A percentile compares a stretch with the other conserved stretches of the same genome.
These are phyloP conservation scores for Pyrenula massariospora DNA, from an alignment of 495 filamentous ascomycete species.

Conservation along the genomic window DNA sequence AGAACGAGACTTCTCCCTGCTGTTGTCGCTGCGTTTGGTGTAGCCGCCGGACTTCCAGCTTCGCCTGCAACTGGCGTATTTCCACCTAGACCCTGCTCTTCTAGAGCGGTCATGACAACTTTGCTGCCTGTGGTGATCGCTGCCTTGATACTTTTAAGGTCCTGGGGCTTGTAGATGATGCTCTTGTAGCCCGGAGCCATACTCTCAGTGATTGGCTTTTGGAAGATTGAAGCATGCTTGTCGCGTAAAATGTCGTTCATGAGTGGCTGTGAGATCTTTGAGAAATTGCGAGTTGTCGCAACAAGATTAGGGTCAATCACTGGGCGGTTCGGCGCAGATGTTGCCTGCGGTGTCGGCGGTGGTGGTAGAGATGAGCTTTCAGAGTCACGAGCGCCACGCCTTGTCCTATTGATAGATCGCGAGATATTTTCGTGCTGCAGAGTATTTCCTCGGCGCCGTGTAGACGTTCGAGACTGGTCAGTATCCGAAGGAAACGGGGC, in stretches of 20 bases:
- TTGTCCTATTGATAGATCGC: slow-evolving; percentile 11
- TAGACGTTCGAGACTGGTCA: slow-evolving; percentile 8
- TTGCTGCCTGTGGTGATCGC: slow-evolving; percentile 68
- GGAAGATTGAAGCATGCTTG: slow-evolving; percentile 81
- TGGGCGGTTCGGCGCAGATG: slow-evolving; percentile 18
- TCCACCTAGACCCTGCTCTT: slow-evolving; percentile 15
- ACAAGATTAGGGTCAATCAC: slow-evolving; percentile 42
- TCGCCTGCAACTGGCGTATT: slow-evolving; percentile 31
- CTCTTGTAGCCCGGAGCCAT: slow-evolving; percentile 82
- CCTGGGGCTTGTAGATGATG: slow-evolving; percentile 76
- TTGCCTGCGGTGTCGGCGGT: slow-evolving; percentile 1
- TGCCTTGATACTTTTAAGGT: slow-evolving; percentile 74
- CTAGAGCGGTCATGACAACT: slow-evolving; percentile 53
- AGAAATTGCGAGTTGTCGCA: slow-evolving; percentile 63
- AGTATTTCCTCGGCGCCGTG: slow-evolving; percentile 3
- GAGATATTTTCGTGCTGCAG: slow-evolving; percentile 1
- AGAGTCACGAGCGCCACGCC: slow-evolving; percentile 8
- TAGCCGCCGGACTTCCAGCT: slow-evolving; percentile 23
- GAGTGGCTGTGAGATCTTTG: slow-evolving; percentile 62
- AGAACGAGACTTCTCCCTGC: slow-evolving; percentile 25
- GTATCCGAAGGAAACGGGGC: slow-evolving; percentile 17
- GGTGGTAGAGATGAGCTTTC: slow-evolving; percentile 1
- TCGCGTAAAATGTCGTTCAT: slow-evolving; percentile 79
- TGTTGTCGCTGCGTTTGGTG: slow-evolving; percentile 18
- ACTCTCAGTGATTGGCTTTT: slow-evolving; percentile 67